phyloP scores from a whole-genome alignment of 2,329 filamentous ascomycete species.

The Raffaelea arxii region DNA sequence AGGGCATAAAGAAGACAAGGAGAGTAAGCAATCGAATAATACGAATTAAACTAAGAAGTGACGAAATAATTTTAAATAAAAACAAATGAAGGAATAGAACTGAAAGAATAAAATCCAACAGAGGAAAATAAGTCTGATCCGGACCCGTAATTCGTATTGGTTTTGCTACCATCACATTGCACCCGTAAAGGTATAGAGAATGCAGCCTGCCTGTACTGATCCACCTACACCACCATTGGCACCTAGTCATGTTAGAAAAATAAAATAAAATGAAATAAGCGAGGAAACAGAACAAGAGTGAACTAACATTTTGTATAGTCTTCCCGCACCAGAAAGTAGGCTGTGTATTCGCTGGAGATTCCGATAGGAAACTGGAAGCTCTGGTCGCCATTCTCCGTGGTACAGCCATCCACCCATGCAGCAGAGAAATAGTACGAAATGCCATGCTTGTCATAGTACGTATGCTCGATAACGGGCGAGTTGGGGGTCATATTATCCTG shows the following conservation, averaged over 20 bases:
- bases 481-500: not conserved
- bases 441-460: not conserved
- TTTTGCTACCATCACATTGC: too few species aligned
- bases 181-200: not conserved
- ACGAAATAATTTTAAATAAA: too few species aligned
- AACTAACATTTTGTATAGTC: too few species aligned
- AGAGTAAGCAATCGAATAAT: too few species aligned
- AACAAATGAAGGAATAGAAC: too few species aligned
- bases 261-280: too few species aligned
- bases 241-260: not conserved
- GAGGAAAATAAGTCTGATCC: too few species aligned
- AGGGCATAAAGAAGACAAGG: too few species aligned
- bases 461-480: not conserved
- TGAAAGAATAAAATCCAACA: too few species aligned
- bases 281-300: too few species aligned
- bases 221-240: not conserved
- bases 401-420: not conserved
- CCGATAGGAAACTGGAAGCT: not conserved
- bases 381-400: not conserved
- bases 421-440: not conserved
- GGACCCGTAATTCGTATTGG: too few species aligned
- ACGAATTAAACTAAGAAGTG: too few species aligned
- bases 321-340: not conserved
- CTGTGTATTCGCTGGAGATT: not conserved
- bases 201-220: not conserved